Evolutionary conservation across 2,329 filamentous ascomycete genomes (phyloP), one percentile per base, ranked within the genome.

Genomic region (Trichoderma sp.): DNA sequence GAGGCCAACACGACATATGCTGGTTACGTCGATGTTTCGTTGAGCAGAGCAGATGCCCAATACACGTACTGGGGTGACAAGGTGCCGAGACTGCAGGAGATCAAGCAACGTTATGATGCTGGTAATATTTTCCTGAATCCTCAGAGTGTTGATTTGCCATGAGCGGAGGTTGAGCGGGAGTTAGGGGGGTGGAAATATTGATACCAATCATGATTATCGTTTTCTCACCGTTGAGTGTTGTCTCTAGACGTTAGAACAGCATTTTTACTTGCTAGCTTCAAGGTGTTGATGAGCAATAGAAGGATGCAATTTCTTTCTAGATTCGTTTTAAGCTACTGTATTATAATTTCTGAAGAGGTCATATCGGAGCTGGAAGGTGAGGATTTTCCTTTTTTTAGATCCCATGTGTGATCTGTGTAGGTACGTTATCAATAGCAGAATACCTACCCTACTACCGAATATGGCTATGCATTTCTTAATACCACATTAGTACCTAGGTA

Each of bases 11-110:
- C 85, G 12, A 86, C 88, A 1, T 92, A 92, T 77, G 85, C 89
- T 0, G 90, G 89, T 2, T 92, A 91, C 74, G 85, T 92, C 3
- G 89, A 91, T 76, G 84, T 84, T 2, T 78, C 78, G 5, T 76
- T 90, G 39, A 71, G 77, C n/a, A 77, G 83, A 47, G 74, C 74
- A 3, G 74, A 81, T 69, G 82, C 84, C 9, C 86, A 88, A 75
- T 74, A 80, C 68, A 81, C 83, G 9, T 90, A 90, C 76, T 91
- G 88, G 87, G 85, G 85, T 0, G 74, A 81, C 0, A 88, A 89
- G 73, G 78, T 89, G 47, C 78, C 81, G 0, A 75, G 73, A 9
- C 79, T 91, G 63, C 80, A 84, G 65, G 67, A 78, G 63, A 81
- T 90, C 59, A 91, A 91, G 80, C 75, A 79, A 6, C 80, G 77